These are phyloP conservation scores for Pleurotus sapidus DNA, from an alignment of 768 basidiomycete genomes.

Conservation along the genomic window DNA sequence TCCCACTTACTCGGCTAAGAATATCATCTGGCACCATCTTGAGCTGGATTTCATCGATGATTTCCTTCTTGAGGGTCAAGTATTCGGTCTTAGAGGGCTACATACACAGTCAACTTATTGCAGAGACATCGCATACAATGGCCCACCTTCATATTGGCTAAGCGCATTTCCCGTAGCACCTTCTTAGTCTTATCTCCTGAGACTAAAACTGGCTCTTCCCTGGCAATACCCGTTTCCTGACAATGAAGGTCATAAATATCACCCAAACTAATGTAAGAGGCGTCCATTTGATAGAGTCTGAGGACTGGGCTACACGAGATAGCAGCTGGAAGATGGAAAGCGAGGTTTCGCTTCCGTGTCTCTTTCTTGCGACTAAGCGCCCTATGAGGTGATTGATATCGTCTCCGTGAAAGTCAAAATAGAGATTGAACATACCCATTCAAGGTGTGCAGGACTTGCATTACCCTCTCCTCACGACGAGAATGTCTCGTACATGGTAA, in stretches of 20 bases:
- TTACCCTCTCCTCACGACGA: conserved; percentile 89
- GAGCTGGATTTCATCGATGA: conserved; percentile 80
- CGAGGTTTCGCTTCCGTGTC: conserved; percentile 84
- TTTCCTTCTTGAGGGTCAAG: conserved; percentile 72
- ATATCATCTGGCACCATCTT: conserved; percentile 93
- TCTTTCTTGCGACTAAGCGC: conserved; percentile 88
- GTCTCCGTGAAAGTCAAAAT: not conserved
- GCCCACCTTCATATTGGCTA: conserved; percentile 41
- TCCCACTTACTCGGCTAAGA: conserved; percentile 65
- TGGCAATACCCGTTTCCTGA: conserved; percentile 64
- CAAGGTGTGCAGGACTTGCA: conserved; percentile 91
- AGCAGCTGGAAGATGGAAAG: conserved; percentile 88
- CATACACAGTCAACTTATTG: not conserved
- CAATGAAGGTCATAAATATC: conserved; percentile 95
- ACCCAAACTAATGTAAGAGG: conserved; percentile 85
- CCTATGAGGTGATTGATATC: conserved; percentile 34
- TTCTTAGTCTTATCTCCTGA: conserved; percentile 83
- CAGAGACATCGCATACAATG: too few relatives aligned
- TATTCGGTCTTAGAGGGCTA: conserved; percentile 67
- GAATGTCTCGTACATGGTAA: conserved; percentile 80
- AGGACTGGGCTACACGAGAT: conserved; percentile 81
- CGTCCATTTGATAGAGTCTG: conserved; percentile 87
- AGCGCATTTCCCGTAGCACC: conserved; percentile 60
- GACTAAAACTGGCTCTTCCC: conserved; percentile 86
- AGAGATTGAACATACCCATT: conserved; percentile 60